A percentile compares a stretch with the other conserved stretches of the same genome.
Evolutionary conservation across 2,329 filamentous ascomycete species (phyloP).

Genomic region (Ceratocystis papillata): DNA sequence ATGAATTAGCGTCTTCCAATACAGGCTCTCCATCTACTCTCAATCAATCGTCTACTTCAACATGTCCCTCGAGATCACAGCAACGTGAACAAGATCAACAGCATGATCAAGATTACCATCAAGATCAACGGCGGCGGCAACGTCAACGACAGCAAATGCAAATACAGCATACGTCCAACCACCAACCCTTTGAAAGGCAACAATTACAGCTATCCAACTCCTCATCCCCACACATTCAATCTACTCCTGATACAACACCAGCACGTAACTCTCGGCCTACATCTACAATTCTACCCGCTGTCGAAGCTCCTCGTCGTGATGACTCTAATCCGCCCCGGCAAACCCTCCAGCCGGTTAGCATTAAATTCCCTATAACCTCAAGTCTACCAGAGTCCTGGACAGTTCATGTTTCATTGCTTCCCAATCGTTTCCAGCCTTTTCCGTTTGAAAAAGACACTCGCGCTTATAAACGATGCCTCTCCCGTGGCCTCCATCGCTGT

Average conservation of each 20-base stretch:
- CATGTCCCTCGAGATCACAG: constrained; percentile 5
- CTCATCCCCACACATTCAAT: neutral
- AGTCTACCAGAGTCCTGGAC: constrained; percentile 40
- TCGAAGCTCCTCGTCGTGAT: constrained; percentile 21
- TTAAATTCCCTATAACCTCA: constrained; percentile 24
- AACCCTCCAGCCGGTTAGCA: constrained; percentile 24
- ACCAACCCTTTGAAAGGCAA: neutral
- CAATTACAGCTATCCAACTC: neutral
- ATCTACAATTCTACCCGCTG: constrained; percentile 22
- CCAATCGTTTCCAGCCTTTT: constrained; percentile 43
- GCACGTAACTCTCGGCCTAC: constrained; percentile 19
- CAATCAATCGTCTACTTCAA: neutral
- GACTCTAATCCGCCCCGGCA: constrained; percentile 23
- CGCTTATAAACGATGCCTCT: constrained; percentile 51
- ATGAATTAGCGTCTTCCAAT: constrained; percentile 18
- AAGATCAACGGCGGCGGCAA: constrained; percentile 18
- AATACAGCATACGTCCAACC: neutral
- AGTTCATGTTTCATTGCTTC: constrained; percentile 49
- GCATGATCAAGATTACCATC: constrained; percentile 8
- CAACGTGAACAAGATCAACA: constrained; percentile 11
- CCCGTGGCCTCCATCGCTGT: constrained; percentile 48
- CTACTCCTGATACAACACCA: neutral
- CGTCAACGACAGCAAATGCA: constrained; percentile 17
- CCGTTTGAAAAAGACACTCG: constrained; percentile 52
- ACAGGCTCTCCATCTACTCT: constrained; percentile 4